Evolutionary conservation across 2,329 filamentous ascomycete species (phyloP).

Genomic region (Colletotrichum endophyticum): DNA sequence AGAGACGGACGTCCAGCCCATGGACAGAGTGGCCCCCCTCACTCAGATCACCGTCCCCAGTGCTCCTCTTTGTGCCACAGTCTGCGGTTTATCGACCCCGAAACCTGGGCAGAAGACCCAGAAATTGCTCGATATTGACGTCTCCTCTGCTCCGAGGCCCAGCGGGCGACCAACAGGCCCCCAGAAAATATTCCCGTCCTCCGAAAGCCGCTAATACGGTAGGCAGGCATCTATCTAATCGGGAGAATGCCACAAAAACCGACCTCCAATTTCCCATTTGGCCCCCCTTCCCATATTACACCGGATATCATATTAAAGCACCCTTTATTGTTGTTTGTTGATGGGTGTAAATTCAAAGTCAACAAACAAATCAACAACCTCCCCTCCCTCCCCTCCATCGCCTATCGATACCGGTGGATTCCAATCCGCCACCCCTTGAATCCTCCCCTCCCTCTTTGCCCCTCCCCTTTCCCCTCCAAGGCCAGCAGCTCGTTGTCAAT

Average conservation of each 20-base stretch:
- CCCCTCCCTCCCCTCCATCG: background rate
- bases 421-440: background rate
- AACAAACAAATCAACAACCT: background rate
- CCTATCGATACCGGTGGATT: constrained; percentile 10
- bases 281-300: background rate
- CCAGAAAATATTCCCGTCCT: background rate
- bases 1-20: background rate
- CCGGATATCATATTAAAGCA: background rate
- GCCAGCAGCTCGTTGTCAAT: background rate
- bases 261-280: background rate
- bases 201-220: background rate
- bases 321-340: constrained; percentile 4
- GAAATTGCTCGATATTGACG: background rate
- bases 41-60: background rate
- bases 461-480: background rate
- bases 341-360: background rate
- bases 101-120: background rate
- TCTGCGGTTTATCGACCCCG: background rate
- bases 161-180: background rate
- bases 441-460: background rate
- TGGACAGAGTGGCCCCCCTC: background rate
- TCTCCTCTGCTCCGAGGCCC: background rate
- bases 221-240: background rate
- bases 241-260: background rate
- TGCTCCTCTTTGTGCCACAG: background rate